Evolutionary conservation across 2,329 filamentous ascomycete genomes (phyloP).

Genomic region (Plenodomus lindquistii): DNA sequence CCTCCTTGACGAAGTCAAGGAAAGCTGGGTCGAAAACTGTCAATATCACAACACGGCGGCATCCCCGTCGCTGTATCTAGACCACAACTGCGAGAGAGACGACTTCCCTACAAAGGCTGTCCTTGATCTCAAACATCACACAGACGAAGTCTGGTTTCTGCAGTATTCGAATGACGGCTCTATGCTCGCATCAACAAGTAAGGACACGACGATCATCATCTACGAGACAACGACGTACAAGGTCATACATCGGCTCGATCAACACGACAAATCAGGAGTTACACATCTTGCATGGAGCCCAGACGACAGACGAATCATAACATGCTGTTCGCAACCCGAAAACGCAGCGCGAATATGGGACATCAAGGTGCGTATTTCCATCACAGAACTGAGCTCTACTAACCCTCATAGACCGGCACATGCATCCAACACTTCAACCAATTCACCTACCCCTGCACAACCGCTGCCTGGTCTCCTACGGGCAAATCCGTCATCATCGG

Average conservation of each 20-base stretch:
- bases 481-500: constrained; percentile 76
- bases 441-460: constrained; percentile 83
- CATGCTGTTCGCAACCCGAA: constrained; percentile 70
- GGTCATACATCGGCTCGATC: constrained; percentile 63
- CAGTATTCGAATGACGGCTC: constrained; percentile 87
- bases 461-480: constrained; percentile 86
- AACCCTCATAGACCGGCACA: constrained; percentile 43
- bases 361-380: constrained; percentile 33
- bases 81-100: constrained; percentile 79
- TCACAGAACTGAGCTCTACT: constrained; percentile 4
- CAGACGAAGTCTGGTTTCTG: constrained; percentile 88
- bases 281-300: constrained; percentile 89
- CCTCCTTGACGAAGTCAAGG: constrained; percentile 81
- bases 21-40: constrained; percentile 79
- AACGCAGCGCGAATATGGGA: constrained; percentile 77
- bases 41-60: constrained; percentile 82
- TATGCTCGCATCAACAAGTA: constrained; percentile 80
- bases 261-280: constrained; percentile 71
- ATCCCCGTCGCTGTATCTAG: constrained; percentile 83
- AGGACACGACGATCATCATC: constrained; percentile 74
- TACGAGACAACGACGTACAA: constrained; percentile 77
- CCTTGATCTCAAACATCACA: constrained; percentile 71
- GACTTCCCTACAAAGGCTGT: constrained; percentile 77
- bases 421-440: constrained; percentile 64
- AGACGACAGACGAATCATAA: constrained; percentile 83